A percentile compares a stretch with the other conserved stretches of the same genome.
These are phyloP conservation scores for Evernia prunastri DNA, from an alignment of 495 filamentous ascomycete species.

Conservation along the genomic window DNA sequence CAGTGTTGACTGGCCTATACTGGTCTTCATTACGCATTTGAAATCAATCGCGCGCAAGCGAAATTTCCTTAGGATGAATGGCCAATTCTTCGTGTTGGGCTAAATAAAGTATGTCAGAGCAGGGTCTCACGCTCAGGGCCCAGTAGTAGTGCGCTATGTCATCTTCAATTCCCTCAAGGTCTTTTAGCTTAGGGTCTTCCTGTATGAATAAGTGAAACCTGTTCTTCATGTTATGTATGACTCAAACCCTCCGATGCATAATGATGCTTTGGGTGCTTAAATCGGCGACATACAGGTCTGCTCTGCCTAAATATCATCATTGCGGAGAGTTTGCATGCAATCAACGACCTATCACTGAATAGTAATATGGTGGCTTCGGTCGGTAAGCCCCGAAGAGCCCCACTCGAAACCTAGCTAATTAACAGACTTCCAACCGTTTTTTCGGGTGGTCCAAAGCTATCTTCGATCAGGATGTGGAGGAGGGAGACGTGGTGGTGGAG, in stretches of 20 bases:
- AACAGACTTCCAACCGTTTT: background rate
- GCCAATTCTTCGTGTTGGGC: too few species aligned
- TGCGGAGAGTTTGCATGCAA: background rate
- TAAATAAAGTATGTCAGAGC: background rate
- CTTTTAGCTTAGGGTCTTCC: background rate
- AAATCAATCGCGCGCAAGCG: too few species aligned
- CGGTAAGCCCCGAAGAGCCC: background rate
- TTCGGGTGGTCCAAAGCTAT: background rate
- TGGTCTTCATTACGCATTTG: too few species aligned
- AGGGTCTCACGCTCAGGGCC: background rate
- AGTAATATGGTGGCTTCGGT: background rate
- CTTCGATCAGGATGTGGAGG: background rate
- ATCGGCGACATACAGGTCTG: background rate
- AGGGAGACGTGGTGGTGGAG: background rate
- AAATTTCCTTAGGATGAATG: too few species aligned
- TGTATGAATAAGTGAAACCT: background rate
- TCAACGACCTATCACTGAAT: background rate
- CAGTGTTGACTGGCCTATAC: too few species aligned
- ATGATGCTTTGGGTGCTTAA: background rate
- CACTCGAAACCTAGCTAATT: background rate
- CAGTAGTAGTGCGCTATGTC: background rate
- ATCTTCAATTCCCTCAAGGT: background rate
- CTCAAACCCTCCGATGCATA: slow-evolving; percentile 3
- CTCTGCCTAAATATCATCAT: background rate
- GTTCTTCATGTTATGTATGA: background rate